phyloP scores from a whole-genome alignment of 768 basidiomycete genomes.

The Leccinum subgranulosum region DNA sequence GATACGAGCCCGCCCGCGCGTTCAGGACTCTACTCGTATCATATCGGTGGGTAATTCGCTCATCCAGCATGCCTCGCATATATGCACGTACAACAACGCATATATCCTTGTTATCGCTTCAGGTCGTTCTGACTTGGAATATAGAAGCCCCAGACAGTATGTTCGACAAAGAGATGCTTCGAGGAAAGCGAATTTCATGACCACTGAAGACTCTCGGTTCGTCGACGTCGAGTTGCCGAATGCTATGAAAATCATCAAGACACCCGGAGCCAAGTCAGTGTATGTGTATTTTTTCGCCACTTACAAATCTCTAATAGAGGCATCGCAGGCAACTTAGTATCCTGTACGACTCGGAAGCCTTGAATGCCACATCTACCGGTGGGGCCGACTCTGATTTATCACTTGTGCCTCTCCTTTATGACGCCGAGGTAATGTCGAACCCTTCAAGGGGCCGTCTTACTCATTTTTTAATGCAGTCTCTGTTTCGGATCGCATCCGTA shows the following conservation, averaged over 20 bases:
- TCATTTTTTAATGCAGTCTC: constrained; percentile 37
- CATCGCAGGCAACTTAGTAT: constrained; percentile 38
- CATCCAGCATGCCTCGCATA: not conserved
- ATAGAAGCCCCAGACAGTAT: constrained; percentile 23
- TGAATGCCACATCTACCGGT: constrained; percentile 8
- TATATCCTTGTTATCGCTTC: constrained; percentile 15
- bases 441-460: not conserved
- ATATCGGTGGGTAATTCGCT: constrained; percentile 49
- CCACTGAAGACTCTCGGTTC: constrained; percentile 24
- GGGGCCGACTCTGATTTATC: constrained; percentile 35
- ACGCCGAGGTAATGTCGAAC: constrained; percentile 47
- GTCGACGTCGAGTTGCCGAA: constrained; percentile 49
- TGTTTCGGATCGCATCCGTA: constrained; percentile 48
- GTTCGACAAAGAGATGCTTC: constrained; percentile 14
- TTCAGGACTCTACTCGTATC: constrained; percentile 73
- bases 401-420: constrained; percentile 56
- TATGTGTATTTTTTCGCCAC: not conserved
- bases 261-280: constrained; percentile 50
- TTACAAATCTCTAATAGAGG: not conserved
- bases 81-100: constrained; percentile 18
- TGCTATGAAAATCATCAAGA: constrained; percentile 61
- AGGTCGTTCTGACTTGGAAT: constrained; percentile 7
- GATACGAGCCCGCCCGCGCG: constrained; percentile 76
- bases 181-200: constrained; percentile 11
- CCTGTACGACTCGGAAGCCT: constrained; percentile 58